These are phyloP conservation scores for Ceratobasidium sp. DNA, from an alignment of 1,284 basidiomycete species.

Conservation along the genomic window DNA sequence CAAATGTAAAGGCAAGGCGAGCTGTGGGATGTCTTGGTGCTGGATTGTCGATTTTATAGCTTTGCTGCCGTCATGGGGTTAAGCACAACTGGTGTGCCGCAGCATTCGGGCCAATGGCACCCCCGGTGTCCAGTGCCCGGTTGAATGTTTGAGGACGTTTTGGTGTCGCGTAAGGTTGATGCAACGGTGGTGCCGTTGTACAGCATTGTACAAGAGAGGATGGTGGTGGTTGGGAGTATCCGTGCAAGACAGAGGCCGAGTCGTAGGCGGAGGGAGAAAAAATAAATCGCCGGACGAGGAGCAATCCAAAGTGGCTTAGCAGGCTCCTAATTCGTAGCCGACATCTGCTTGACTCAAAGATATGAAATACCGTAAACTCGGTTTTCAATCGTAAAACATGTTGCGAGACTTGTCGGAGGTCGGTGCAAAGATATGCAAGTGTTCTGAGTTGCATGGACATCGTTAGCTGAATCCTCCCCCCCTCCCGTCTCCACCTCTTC, in stretches of 20 bases:
- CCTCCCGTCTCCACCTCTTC: constrained; percentile 1
- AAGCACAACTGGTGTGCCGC: neutral
- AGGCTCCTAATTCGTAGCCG: constrained; percentile 4
- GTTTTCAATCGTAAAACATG: constrained; percentile 2
- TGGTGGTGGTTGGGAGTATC: constrained; percentile 7
- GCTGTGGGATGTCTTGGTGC: constrained; percentile 1
- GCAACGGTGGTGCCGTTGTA: neutral
- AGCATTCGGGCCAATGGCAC: constrained; percentile 4
- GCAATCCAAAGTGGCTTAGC: constrained; percentile 1
- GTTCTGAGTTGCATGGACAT: constrained; percentile 1
- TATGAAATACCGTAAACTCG: neutral
- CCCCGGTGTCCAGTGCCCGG: neutral
- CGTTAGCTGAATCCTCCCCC: constrained; percentile 1
- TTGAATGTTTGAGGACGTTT: neutral
- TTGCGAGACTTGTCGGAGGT: constrained; percentile 4
- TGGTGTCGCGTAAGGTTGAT: neutral
- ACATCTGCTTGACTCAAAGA: neutral
- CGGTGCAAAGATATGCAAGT: constrained; percentile 1
- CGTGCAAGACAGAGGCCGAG: constrained; percentile 1
- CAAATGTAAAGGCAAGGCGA: constrained; percentile 5
- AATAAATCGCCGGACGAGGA: constrained; percentile 1
- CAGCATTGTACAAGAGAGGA: constrained; percentile 2
- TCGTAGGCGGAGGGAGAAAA: neutral
- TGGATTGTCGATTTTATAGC: neutral
- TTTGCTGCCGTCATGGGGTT: constrained; percentile 1